Evolutionary conservation across 768 basidiomycete genomes (phyloP), one percentile per base, ranked within the genome.

Genomic region (Russula compacta): DNA sequence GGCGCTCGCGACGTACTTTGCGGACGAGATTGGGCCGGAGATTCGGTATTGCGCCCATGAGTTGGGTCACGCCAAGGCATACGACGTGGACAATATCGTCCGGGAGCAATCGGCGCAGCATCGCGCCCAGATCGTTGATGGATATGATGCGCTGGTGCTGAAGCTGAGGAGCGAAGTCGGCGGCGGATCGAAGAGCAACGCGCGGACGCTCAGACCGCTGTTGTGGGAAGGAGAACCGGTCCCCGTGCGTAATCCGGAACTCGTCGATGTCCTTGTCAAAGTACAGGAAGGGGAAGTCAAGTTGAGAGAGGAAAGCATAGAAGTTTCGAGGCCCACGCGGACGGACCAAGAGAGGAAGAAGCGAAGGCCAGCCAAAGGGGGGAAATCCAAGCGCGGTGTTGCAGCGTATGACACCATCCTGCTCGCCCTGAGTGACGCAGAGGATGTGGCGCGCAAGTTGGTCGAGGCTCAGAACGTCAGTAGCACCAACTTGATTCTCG

Each of bases 41-140:
- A 92, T 98, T 56, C 79, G 95, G 48, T 87, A 94, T 73, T 92
- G 88, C 66, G 94, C 95, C 0, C 95, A 98, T 68, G 86, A 92
- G 68, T 77, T 95, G 14, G 90, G 92, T 1, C 77, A 83, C 55
- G 77, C 77, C 46, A 86, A 84, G 67, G 85, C 89, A 4, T 95
- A 94, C 72, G 90, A 93, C 70, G 75, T 93, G 35, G 86, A 89
- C 64, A 81, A 77, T 4, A 87, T 94, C 64, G 86, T 84, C 19
- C 74, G 76, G 6, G 86, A 88, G 58, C 69, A 89, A 12, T 79
- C 85, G 2, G 73, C 79, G 0, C 76, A 77, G 61, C 80, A 85
- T 63, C 77, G 80, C 55, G 79, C 79, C 50, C 74, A 82, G 48
- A 76, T 90, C 21, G 85, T 91, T 1, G 82, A 84, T 53, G 81